Evolutionary conservation across 192 early-diverging fungal genomes (phyloP), one percentile per base, ranked within the genome.

Genomic region (Coemansia sp.): DNA sequence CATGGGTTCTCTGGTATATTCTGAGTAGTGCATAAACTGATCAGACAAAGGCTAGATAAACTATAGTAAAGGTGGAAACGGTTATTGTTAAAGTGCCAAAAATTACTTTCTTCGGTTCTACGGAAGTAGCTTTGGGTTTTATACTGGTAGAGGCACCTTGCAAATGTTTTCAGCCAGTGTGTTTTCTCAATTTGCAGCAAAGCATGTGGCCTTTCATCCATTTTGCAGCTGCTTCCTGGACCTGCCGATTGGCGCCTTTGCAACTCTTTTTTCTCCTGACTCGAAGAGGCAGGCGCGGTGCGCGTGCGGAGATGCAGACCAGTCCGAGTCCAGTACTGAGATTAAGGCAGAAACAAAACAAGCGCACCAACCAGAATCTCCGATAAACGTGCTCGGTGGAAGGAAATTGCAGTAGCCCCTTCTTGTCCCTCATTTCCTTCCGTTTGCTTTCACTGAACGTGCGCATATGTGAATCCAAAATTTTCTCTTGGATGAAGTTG

Each of bases 391-490:
- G 15, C 14, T 45, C 41, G 41, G 41, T 35, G 41, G 14, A 45
- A 45, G 41, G 14, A 45, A 35, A 35, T 35, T 35, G 2, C 41
- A 12, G 41, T 15, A 4, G 15, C 15, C 15, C 41, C 41, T n/a
- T 45, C 41, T 4, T 43, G 41, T 43, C 41, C 12, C 10, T 43
- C 41, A n/a, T 43, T 43, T 43, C 41, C 41, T 43, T 43, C 41
- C 41, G 41, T 8, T 43, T n/a, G 41, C 41, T 43, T 5, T 15
- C 19, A 51, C 19, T 51, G 50, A 27, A 53, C 51, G 51, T 53
- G 51, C 51, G 23, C 51, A 53, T 53, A 53, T 53, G 51, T 7
- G 4, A 22, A 53, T 53, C 51, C 41, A 43, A 43, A 43, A 43
- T 15, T 4, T 32, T 32, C 41, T 4, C 41, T 5, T 43, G 41